These are phyloP conservation scores for Hypomontagnella submonticulosa DNA, from an alignment of 495 filamentous ascomycete genomes.

Conservation along the genomic window DNA sequence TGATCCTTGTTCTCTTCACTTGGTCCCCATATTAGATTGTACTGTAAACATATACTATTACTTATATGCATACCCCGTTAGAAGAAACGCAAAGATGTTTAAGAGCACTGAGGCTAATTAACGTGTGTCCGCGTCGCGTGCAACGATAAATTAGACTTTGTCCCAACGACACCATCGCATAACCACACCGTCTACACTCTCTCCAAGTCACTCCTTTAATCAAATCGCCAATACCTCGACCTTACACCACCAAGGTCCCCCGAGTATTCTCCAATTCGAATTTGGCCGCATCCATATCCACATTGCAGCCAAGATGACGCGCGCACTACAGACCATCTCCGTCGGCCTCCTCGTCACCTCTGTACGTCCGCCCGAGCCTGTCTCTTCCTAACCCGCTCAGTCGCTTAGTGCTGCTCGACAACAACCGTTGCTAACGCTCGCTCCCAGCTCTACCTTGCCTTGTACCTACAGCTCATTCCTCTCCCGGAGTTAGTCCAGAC, in stretches of 20 bases:
- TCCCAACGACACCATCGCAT: constrained; percentile 6
- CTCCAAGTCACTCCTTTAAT: constrained; percentile 32
- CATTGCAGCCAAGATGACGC: constrained; percentile 73
- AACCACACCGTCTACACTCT: not conserved
- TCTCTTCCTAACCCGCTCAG: not conserved
- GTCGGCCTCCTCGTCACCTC: constrained; percentile 86
- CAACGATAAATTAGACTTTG: constrained; percentile 17
- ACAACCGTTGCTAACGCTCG: not conserved
- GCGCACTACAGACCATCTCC: constrained; percentile 92
- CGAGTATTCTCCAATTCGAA: not conserved
- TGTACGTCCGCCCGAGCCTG: constrained; percentile 58
- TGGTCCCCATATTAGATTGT: no score
- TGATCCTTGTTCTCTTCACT: no score
- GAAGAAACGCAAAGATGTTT: not conserved
- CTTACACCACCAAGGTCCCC: not conserved
- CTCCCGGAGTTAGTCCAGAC: constrained; percentile 77
- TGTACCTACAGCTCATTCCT: constrained; percentile 86
- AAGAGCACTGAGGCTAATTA: no score
- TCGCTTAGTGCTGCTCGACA: not conserved
- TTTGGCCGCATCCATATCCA: not conserved
- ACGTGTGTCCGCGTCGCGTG: constrained; percentile 24
- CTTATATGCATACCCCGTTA: constrained; percentile 4
- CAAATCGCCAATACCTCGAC: constrained; percentile 1
- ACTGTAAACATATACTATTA: not conserved
- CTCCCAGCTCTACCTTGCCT: constrained; percentile 82